These are phyloP conservation scores for Lactarius evosmus DNA, from an alignment of 768 basidiomycete species.

Conservation along the genomic window DNA sequence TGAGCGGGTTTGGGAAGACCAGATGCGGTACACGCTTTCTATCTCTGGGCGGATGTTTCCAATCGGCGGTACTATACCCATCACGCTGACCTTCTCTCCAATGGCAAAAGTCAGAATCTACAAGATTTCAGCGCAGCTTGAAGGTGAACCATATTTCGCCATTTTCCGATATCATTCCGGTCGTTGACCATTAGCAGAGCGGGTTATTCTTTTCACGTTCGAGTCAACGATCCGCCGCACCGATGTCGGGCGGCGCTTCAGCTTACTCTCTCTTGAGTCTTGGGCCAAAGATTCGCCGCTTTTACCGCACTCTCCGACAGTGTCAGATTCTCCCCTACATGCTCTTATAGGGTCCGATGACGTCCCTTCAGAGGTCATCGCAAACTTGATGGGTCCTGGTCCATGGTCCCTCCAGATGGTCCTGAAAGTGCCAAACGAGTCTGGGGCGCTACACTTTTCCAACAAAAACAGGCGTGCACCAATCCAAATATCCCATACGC, in stretches of 20 bases:
- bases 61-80: constrained; percentile 78
- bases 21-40: constrained; percentile 76
- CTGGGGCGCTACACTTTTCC: constrained; percentile 61
- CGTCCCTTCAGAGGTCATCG: constrained; percentile 42
- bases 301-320: constrained; percentile 56
- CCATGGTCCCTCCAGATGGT: constrained; percentile 70
- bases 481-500: constrained; percentile 67
- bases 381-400: constrained; percentile 17
- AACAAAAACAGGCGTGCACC: constrained; percentile 78
- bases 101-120: constrained; percentile 80
- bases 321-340: constrained; percentile 72
- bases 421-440: constrained; percentile 64
- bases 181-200: constrained; percentile 49
- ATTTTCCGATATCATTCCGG: not conserved
- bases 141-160: constrained; percentile 53
- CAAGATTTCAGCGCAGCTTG: constrained; percentile 66
- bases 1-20: constrained; percentile 87
- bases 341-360: constrained; percentile 62
- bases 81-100: constrained; percentile 79
- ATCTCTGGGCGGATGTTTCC: constrained; percentile 75
- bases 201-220: constrained; percentile 77
- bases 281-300: constrained; percentile 42
- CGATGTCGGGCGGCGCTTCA: constrained; percentile 45
- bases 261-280: constrained; percentile 9
- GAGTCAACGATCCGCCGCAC: constrained; percentile 64